Conservation (phyloP, 2,329 filamentous ascomycete genomes). For the Penicillium sp. region DNA sequence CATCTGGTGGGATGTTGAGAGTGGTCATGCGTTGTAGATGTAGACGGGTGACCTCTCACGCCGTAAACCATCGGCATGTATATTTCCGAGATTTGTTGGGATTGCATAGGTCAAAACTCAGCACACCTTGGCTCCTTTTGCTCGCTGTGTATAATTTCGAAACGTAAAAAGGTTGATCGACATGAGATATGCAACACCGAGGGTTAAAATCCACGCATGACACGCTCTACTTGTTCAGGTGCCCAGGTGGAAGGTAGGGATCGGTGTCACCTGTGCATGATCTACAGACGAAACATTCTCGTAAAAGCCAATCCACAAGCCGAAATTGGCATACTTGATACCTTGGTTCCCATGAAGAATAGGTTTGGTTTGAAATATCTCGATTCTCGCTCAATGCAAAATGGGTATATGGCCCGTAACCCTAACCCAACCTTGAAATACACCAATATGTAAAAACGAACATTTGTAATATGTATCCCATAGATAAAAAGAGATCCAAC, state of each 20-base stretch:
- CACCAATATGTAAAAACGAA: neutral
- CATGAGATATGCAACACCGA: neutral
- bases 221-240: neutral
- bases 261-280: too few relatives aligned
- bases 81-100: neutral
- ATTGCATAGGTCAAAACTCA: neutral
- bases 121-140: too few relatives aligned
- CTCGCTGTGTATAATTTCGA: too few relatives aligned
- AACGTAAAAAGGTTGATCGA: neutral
- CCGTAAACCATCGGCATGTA: neutral
- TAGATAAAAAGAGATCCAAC: neutral
- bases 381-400: neutral
- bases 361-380: neutral
- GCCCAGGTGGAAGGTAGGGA: too few relatives aligned
- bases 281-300: too few relatives aligned
- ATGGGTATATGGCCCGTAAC: neutral
- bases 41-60: neutral
- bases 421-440: neutral
- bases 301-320: neutral
- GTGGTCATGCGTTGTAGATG: neutral
- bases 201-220: neutral
- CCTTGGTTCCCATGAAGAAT: too few relatives aligned
- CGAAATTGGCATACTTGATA: neutral
- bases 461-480: slow-evolving; percentile 5
- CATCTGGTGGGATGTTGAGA: neutral